Evolutionary conservation across 2,329 filamentous ascomycete species (phyloP), one percentile per base, ranked within the genome.

Genomic region (Hypocreales sp.): DNA sequence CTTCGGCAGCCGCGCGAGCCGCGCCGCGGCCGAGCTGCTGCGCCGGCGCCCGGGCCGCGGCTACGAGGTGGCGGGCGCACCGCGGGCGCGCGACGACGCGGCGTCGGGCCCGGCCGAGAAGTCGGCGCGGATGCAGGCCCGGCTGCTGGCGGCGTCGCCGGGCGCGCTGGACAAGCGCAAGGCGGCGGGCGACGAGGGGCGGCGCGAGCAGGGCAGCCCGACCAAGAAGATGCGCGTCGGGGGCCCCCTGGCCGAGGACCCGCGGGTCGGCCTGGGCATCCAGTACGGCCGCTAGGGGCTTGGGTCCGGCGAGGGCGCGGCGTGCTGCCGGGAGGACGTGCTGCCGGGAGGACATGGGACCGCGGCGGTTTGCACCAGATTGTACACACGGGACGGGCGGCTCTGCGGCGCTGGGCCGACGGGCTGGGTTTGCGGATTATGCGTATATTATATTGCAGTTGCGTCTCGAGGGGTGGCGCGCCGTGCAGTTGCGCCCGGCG

Each of bases 1-100:
- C 0, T 67, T 63, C 19, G 78, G 78, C 41, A 83, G 78, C 31
- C 79, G 81, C 42, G 81, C 82, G 7, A 86, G 77, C 41, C 78
- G 80, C 36, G 72, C 73, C 24, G 82, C 83, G 2, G 74, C 76
- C 3, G 74, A 72, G 38, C 73, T 87, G 72, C 62, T 82, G 35
- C 74, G 77, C 11, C 64, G 70, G 20, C 61, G 70, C 27, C 53
- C 64, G 2, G 55, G 61, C 8, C 56, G 62, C 42, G 66, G 61
- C 35, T 65, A 67, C 15, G 66, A 67, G 22, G 52, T 7, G 7
- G 63, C 4, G 56, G 54, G 1, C 52, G 50, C 32, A 56, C 61
- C 2, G 47, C 46, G 2, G 55, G 45, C 6, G 60, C 56, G 10
- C 50, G 56, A 15, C 18, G 59, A 63, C 24, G 56, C 37, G 12